Evolutionary conservation across 1,284 basidiomycete genomes (phyloP).

Genomic region (Tilletia indica): DNA sequence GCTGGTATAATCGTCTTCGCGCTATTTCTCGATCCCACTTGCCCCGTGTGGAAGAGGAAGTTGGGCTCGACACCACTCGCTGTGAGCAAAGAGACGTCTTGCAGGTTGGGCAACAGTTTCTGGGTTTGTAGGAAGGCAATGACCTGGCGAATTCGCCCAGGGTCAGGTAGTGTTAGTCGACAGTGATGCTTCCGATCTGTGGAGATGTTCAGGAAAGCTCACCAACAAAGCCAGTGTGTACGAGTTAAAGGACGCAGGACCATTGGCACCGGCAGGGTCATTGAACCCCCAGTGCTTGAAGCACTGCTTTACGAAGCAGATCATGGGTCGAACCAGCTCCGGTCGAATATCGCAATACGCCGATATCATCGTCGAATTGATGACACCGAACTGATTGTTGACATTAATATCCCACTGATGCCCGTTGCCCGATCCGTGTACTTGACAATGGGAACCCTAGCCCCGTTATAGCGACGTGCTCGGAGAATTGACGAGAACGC

Average conservation of each 20-base stretch:
- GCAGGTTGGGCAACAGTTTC: slow-evolving; percentile 54
- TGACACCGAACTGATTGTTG: slow-evolving; percentile 47
- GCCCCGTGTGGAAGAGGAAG: slow-evolving; percentile 37
- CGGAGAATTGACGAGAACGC: slow-evolving; percentile 21
- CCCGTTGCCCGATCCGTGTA: slow-evolving; percentile 29
- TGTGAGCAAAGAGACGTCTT: slow-evolving; percentile 41
- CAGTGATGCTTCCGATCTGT: slow-evolving; percentile 4
- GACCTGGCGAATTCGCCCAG: neutral
- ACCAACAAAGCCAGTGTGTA: slow-evolving; percentile 45
- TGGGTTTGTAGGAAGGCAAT: slow-evolving; percentile 52
- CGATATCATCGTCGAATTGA: slow-evolving; percentile 40
- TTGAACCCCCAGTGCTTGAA: slow-evolving; percentile 36
- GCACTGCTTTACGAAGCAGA: slow-evolving; percentile 48
- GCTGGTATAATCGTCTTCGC: neutral
- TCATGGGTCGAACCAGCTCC: slow-evolving; percentile 36
- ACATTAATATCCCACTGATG: slow-evolving; percentile 44
- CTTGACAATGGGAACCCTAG: slow-evolving; percentile 47
- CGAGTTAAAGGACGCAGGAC: slow-evolving; percentile 36
- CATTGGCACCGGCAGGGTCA: slow-evolving; percentile 38
- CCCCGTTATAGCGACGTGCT: slow-evolving; percentile 31
- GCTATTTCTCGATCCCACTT: slow-evolving; percentile 18
- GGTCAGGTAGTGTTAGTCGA: neutral
- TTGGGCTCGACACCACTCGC: slow-evolving; percentile 24
- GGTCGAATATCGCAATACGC: slow-evolving; percentile 41
- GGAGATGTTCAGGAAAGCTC: neutral